Base-by-base conservation (phyloP, 139 green algal genomes). In the Micromonas commoda region DNA sequence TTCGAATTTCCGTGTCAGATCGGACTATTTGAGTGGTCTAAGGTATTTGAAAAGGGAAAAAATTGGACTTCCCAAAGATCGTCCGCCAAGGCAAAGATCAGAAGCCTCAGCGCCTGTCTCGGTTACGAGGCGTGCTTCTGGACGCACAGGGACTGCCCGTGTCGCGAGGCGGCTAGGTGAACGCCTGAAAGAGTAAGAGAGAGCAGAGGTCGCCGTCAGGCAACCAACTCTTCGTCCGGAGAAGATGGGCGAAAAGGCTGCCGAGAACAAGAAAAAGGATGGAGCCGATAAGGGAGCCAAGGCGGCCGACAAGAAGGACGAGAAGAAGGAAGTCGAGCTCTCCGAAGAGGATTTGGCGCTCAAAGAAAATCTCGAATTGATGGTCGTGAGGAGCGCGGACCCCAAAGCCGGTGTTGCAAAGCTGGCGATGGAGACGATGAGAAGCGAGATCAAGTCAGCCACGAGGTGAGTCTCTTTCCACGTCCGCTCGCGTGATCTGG, bases 311-410 rank as follows among this genome's bases (percentile, higher is more conserved):
- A 77, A 78, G 74, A 77, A 64, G 32, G 34, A 77, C 23, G 45
- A 64, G 70, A 65, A 64, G 71, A 65, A 33, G 82, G 86, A 71
- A 2, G 5, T 73, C 23, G 90, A 95, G 60, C 79, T 97, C 1
- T 91, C 87, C 24, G 94, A 98, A 75, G 94, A 98, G 79, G 94
- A 98, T 70, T 39, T 88, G 61, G 81, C 84, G 69, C 87, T 99
- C 0, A 97, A 98, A 80, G 83, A 85, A 33, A 91, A 93, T 35
- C 82, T 99, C 23, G 96, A 98, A 72, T 78, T 96, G 21, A 85
- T 97, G 82, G 92, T 99, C 19, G 87, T 93, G 77, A 81, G 91
- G 0, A 76, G 91, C 20, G 39, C 66, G 9, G 89, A 93, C 38
- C 1, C 38, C 3, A 82, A 84, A 37, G 31, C 80, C 51, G 91